Conservation (phyloP, 164 flowering plant species). For the Tinospora cordifolia region DNA sequence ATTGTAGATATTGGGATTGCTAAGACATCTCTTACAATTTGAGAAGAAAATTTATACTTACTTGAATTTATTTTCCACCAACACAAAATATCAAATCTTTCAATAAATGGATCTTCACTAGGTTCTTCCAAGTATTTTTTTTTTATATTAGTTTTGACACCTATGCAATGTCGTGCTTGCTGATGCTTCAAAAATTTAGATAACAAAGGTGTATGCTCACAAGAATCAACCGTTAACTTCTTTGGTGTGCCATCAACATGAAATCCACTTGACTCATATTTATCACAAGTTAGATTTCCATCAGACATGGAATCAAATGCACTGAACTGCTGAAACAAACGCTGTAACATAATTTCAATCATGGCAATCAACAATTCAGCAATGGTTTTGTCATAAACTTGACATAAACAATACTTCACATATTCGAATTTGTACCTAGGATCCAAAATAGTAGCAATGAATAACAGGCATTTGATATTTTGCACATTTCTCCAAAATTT, state of each 20-base stretch:
- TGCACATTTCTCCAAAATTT: background rate
- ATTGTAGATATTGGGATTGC: no score
- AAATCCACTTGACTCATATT: background rate
- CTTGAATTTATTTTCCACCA: background rate
- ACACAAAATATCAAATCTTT: conserved; percentile 6
- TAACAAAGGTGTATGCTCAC: no score
- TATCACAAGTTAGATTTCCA: background rate
- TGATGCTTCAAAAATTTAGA: no score
- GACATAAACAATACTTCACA: background rate
- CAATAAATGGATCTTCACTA: no score
- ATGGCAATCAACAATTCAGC: background rate
- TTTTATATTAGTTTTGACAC: background rate
- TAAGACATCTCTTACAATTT: conserved; percentile 2
- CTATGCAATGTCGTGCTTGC: background rate
- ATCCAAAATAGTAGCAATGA: background rate
- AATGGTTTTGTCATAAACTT: background rate
- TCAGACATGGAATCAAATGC: no score
- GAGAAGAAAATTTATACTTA: background rate
- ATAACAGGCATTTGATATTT: background rate
- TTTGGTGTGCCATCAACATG: background rate
- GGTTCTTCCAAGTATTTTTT: background rate
- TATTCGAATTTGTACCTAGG: background rate
- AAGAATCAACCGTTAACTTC: no score
- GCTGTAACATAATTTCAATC: background rate
- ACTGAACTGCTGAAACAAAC: background rate